Conservation (phyloP, 495 filamentous ascomycete species). For the Lasiosphaeris hirsuta region DNA sequence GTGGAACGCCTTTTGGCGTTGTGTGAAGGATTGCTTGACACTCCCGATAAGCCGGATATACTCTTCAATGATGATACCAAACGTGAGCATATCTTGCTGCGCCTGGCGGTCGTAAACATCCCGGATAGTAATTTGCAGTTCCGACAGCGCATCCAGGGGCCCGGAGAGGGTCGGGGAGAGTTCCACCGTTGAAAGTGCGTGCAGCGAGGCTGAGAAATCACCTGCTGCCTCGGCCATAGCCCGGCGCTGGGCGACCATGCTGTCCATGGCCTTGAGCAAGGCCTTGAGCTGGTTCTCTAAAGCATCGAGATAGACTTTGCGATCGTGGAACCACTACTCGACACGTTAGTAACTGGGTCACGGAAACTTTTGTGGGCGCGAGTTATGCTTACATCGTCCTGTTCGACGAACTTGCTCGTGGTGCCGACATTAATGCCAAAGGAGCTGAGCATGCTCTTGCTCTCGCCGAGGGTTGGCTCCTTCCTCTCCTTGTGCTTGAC, state of each 20-base stretch:
- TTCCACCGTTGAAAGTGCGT: conserved; percentile 83
- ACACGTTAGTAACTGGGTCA: conserved; percentile 2
- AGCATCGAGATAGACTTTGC: conserved; percentile 88
- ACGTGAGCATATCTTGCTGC: conserved; percentile 91
- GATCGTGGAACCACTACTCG: conserved; percentile 91
- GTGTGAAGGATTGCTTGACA: conserved; percentile 85
- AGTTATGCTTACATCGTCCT: conserved; percentile 75
- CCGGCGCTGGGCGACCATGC: conserved; percentile 85
- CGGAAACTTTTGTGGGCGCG: background rate
- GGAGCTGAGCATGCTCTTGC: conserved; percentile 86
- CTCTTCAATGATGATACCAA: conserved; percentile 96
- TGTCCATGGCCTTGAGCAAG: conserved; percentile 88
- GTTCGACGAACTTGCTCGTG: conserved; percentile 87
- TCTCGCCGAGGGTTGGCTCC: conserved; percentile 80
- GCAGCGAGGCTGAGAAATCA: conserved; percentile 89
- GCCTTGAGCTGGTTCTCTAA: conserved; percentile 93
- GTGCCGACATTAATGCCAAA: conserved; percentile 73
- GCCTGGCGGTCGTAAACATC: conserved; percentile 96
- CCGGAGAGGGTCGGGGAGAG: conserved; percentile 83
- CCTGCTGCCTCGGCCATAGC: conserved; percentile 87
- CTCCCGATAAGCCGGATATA: conserved; percentile 94
- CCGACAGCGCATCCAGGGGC: conserved; percentile 84
- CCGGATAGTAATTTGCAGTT: conserved; percentile 86
- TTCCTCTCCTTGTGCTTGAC: conserved; percentile 97
- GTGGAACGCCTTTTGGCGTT: conserved; percentile 93